Conservation (phyloP, 306 rosid species). For the Cucurbita moschata region DNA sequence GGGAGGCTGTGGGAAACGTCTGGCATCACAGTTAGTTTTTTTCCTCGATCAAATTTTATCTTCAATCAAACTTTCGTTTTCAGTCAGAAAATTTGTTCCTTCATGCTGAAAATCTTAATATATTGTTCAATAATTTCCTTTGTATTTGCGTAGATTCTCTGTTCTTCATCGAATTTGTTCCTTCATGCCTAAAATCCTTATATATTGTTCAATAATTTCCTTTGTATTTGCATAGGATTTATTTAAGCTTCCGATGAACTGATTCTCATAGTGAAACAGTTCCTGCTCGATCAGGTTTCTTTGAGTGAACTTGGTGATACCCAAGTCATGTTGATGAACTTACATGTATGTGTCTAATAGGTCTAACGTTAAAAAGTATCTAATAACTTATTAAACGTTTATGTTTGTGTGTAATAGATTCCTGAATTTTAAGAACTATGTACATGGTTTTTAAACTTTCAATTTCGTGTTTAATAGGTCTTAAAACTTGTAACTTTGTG, state of each 20-base stretch:
- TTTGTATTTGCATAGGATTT: neutral
- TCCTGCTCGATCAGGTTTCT: neutral
- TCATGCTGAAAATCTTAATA: too few species aligned
- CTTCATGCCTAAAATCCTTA: neutral
- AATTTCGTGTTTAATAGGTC: too few species aligned
- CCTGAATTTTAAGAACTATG: too few species aligned
- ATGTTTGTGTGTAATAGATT: too few species aligned
- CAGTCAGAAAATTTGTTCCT: neutral
- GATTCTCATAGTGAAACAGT: neutral
- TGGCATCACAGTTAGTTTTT: slow-evolving; percentile 62
- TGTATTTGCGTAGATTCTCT: too few species aligned
- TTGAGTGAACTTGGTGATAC: neutral
- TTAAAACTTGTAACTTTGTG: too few species aligned
- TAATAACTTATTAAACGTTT: too few species aligned
- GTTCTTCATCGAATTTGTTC: neutral
- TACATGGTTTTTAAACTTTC: too few species aligned
- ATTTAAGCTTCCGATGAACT: neutral
- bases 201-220: neutral
- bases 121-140: too few species aligned
- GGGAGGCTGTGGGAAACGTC: slow-evolving; percentile 30
- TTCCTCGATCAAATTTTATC: neutral
- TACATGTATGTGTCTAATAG: too few species aligned
- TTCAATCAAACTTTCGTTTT: neutral
- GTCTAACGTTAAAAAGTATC: too few species aligned
- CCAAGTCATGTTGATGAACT: too few species aligned